Conservation (phyloP, 2,329 filamentous ascomycete genomes). For the Aspergillus sp. region DNA sequence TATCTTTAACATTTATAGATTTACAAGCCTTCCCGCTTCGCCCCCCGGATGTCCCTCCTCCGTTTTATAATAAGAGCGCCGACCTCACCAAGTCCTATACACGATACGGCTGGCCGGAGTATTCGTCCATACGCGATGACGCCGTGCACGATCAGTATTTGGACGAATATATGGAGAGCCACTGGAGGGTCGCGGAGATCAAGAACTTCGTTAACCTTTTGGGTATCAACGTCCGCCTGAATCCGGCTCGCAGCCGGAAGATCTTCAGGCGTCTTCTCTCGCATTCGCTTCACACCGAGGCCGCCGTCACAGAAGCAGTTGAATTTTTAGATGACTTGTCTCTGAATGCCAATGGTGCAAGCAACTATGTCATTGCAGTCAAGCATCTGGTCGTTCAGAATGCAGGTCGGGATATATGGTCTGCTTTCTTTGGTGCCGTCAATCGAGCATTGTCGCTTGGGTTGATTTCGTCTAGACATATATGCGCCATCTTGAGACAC, state of each 20-base stretch:
- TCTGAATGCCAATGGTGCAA: conserved; percentile 26
- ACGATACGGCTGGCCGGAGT: conserved; percentile 1
- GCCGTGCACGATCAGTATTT: conserved; percentile 8
- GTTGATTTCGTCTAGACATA: conserved; percentile 22
- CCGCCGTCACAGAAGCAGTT: conserved; percentile 15
- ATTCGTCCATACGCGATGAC: background rate
- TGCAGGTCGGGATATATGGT: conserved; percentile 9
- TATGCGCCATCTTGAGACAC: conserved; percentile 22
- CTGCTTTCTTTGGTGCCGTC: conserved; percentile 17
- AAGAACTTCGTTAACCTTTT: conserved; percentile 18
- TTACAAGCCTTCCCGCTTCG: conserved; percentile 11
- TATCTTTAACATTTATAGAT: conserved; percentile 5
- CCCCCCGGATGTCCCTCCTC: conserved; percentile 9
- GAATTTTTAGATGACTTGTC: conserved; percentile 27
- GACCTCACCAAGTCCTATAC: conserved; percentile 5
- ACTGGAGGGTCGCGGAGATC: conserved; percentile 19
- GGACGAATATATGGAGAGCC: conserved; percentile 10
- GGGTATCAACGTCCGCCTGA: conserved; percentile 23
- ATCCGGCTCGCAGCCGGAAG: conserved; percentile 26
- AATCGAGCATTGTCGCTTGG: conserved; percentile 26
- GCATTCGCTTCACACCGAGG: conserved; percentile 4
- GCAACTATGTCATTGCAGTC: conserved; percentile 25
- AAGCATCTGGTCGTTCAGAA: conserved; percentile 15
- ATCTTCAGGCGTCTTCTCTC: conserved; percentile 25
- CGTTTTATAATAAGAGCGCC: conserved; percentile 14